These are phyloP conservation scores for Candida maesae DNA, from an alignment of 805 yeast species.

Conservation along the genomic window DNA sequence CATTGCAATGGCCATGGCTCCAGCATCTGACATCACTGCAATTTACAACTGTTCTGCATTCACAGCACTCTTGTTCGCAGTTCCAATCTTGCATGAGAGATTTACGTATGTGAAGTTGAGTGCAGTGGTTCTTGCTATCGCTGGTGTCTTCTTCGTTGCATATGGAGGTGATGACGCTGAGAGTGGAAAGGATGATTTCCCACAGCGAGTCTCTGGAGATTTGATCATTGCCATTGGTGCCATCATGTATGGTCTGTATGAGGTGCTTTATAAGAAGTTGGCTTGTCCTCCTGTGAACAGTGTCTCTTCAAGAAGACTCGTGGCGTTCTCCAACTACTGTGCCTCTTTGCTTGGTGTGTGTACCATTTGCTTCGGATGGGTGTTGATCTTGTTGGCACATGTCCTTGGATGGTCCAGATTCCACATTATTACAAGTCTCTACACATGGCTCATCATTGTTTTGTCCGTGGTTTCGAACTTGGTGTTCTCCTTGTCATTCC, in stretches of 20 bases:
- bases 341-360: conserved; percentile 64
- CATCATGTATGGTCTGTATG: conserved; percentile 74
- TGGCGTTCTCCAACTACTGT: conserved; percentile 74
- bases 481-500: conserved; percentile 64
- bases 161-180: conserved; percentile 46
- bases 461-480: conserved; percentile 61
- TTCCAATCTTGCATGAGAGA: conserved; percentile 64
- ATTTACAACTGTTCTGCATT: conserved; percentile 89
- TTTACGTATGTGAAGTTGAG: conserved; percentile 58
- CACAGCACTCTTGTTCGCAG: conserved; percentile 80
- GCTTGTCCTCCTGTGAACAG: conserved; percentile 68
- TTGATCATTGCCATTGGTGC: conserved; percentile 71
- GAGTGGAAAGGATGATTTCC: conserved; percentile 35
- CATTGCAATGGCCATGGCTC: conserved; percentile 73
- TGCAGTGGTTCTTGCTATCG: conserved; percentile 67
- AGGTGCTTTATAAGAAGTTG: conserved; percentile 72
- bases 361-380: conserved; percentile 48
- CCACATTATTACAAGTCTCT: conserved; percentile 41
- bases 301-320: conserved; percentile 64
- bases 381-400: conserved; percentile 46
- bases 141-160: conserved; percentile 77
- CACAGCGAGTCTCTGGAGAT: conserved; percentile 66
- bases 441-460: conserved; percentile 41
- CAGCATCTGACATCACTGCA: conserved; percentile 85
- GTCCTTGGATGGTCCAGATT: conserved; percentile 55